A percentile compares a stretch with the other conserved stretches of the same genome.
Evolutionary conservation across 768 basidiomycete species (phyloP).

Genomic region (Russula foetens): DNA sequence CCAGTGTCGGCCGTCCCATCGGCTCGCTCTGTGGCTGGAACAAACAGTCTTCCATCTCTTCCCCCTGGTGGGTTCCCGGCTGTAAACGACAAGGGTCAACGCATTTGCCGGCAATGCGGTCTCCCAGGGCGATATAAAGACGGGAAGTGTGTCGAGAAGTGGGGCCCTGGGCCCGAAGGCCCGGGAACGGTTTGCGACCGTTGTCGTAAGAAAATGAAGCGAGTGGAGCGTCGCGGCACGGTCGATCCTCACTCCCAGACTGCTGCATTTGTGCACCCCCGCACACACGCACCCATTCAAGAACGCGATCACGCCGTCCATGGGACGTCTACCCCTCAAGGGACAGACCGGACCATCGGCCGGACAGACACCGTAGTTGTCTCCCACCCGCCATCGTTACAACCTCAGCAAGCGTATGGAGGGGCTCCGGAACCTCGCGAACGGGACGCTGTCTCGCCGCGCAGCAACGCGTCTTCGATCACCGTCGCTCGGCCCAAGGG

Average conservation of each 20-base stretch:
- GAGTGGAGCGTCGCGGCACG: conserved; percentile 62
- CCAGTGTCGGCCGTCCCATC: conserved; percentile 8
- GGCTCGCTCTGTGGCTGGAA: conserved; percentile 11
- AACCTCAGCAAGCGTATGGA: conserved; percentile 3
- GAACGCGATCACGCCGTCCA: conserved; percentile 7
- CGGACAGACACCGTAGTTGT: conserved; percentile 18
- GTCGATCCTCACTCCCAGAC: conserved; percentile 33
- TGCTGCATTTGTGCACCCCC: conserved; percentile 7
- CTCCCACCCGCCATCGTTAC: neutral
- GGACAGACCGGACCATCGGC: conserved; percentile 10
- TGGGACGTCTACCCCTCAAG: neutral
- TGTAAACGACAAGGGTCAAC: conserved; percentile 40
- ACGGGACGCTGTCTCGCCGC: conserved; percentile 21
- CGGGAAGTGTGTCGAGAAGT: conserved; percentile 76
- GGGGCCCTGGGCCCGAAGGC: conserved; percentile 73
- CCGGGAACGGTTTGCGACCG: conserved; percentile 77
- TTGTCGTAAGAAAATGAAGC: conserved; percentile 79
- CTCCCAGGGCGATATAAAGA: conserved; percentile 68
- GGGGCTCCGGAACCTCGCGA: conserved; percentile 7
- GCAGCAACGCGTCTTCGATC: conserved; percentile 32
- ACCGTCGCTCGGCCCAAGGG: conserved; percentile 16
- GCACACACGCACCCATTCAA: conserved; percentile 6
- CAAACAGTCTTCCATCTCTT: conserved; percentile 20
- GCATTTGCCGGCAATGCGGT: conserved; percentile 67
- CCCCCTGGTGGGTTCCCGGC: conserved; percentile 29